phyloP scores from a whole-genome alignment of 225 moss, liverwort and hornwort species.

The Rhytidiadelphus loreus region DNA sequence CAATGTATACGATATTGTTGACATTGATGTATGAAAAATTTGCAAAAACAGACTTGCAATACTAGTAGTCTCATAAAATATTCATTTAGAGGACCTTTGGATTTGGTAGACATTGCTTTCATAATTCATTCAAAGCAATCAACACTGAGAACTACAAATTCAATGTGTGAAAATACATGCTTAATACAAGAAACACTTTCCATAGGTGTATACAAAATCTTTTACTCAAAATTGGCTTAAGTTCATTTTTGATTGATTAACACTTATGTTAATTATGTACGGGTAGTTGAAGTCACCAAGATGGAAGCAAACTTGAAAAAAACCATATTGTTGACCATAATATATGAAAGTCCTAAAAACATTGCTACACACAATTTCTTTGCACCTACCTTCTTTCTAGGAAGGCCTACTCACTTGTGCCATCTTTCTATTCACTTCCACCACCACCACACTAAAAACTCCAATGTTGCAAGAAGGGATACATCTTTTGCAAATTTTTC shows the following conservation, averaged over 20 bases:
- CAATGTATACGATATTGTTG: neutral
- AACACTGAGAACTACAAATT: neutral
- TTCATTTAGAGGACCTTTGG: neutral
- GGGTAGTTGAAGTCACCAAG: neutral
- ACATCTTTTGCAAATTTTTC: neutral
- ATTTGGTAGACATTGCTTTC: neutral
- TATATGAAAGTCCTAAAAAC: neutral
- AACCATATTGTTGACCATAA: neutral
- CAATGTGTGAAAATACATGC: neutral
- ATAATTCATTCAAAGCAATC: neutral
- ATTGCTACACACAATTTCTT: no score
- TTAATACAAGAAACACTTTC: rapidly evolving
- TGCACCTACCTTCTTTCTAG: no score
- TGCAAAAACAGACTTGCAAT: rapidly evolving
- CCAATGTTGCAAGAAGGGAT: neutral
- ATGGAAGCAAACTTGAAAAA: neutral
- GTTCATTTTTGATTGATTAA: neutral
- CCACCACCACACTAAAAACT: neutral
- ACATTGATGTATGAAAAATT: neutral
- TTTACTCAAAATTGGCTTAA: neutral
- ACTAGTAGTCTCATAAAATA: neutral
- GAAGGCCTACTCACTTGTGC: rapidly evolving
- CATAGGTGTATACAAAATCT: neutral
- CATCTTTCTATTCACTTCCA: neutral
- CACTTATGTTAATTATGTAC: rapidly evolving